These are phyloP conservation scores for Penicillium coffeae DNA, from an alignment of 495 filamentous ascomycete genomes.

Conservation along the genomic window DNA sequence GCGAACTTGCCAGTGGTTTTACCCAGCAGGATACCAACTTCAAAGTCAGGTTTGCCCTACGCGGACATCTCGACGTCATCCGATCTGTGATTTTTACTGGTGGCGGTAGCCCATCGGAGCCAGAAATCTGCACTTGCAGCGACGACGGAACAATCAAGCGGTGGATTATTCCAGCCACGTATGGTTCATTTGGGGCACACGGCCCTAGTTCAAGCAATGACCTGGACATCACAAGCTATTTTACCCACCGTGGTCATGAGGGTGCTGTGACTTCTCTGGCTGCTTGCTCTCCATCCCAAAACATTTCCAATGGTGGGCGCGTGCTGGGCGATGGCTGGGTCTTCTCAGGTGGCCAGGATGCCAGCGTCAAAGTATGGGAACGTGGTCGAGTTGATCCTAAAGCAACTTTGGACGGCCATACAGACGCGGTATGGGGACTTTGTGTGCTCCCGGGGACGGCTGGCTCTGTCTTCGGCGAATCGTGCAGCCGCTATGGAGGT, in stretches of 20 bases:
- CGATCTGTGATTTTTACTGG: conserved; percentile 93
- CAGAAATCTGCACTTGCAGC: conserved; percentile 93
- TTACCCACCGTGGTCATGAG: conserved; percentile 88
- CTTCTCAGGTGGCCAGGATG: conserved; percentile 93
- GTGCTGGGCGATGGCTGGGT: conserved; percentile 91
- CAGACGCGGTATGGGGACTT: conserved; percentile 91
- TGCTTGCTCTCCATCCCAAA: conserved; percentile 77
- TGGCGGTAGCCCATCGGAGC: conserved; percentile 88
- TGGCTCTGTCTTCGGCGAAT: conserved; percentile 69
- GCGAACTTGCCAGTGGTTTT: conserved; percentile 33
- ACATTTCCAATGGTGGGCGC: conserved; percentile 83
- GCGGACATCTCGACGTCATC: conserved; percentile 91
- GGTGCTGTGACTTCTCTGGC: conserved; percentile 86
- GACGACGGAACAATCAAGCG: conserved; percentile 95
- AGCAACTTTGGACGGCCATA: conserved; percentile 90
- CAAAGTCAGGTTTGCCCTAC: conserved; percentile 86
- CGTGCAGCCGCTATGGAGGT: conserved; percentile 63
- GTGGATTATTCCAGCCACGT: conserved; percentile 86
- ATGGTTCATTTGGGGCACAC: conserved; percentile 56
- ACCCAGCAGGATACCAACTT: conserved; percentile 59
- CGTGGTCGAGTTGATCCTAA: conserved; percentile 90
- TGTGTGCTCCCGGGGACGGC: conserved; percentile 87
- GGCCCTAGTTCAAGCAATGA: conserved; percentile 56
- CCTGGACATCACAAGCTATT: conserved; percentile 86
- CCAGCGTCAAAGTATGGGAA: conserved; percentile 93